Evolutionary conservation across 352 stramenopile species (phyloP).

Genomic region (Sclerospora graminicola): DNA sequence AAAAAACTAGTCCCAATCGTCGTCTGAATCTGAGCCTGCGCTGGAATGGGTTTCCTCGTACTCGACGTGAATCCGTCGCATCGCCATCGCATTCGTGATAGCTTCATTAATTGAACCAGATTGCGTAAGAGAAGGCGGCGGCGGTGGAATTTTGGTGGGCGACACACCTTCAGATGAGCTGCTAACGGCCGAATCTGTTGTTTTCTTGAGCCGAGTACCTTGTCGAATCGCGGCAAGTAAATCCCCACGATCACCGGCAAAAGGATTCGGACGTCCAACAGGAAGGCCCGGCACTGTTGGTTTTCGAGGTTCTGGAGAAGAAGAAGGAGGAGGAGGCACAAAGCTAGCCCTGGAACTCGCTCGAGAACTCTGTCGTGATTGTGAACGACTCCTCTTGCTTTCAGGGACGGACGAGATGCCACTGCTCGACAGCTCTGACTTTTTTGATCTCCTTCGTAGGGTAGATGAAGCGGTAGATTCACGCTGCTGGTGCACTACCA

Average conservation of each 20-base stretch:
- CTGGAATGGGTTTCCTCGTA: conserved; percentile 61
- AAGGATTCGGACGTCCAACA: conserved; percentile 46
- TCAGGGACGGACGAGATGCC: conserved; percentile 8
- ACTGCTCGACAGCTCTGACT: conserved; percentile 18
- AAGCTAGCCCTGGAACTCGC: conserved; percentile 29
- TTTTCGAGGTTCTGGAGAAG: conserved; percentile 7
- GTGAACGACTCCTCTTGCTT: conserved; percentile 18
- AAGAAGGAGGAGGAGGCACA: conserved; percentile 9
- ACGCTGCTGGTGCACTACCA: conserved; percentile 6
- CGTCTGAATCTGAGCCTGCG: conserved; percentile 56
- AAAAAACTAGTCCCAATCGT: conserved; percentile 59
- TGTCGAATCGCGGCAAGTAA: conserved; percentile 70
- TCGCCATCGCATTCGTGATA: conserved; percentile 75
- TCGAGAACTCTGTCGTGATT: conserved; percentile 21
- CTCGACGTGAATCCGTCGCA: conserved; percentile 70
- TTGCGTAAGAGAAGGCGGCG: conserved; percentile 25
- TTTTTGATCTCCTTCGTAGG: conserved; percentile 15
- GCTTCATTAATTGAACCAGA: conserved; percentile 61
- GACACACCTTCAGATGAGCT: conserved; percentile 9
- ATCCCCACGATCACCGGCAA: conserved; percentile 56
- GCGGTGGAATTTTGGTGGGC: conserved; percentile 10
- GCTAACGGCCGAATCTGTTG: not conserved
- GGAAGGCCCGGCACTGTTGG: conserved; percentile 35
- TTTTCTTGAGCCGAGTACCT: conserved; percentile 48
- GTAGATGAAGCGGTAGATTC: conserved; percentile 15